A percentile compares a stretch with the other conserved stretches of the same genome.
phyloP scores from a whole-genome alignment of 495 filamentous ascomycete genomes.

The Choiromyces venosus region DNA sequence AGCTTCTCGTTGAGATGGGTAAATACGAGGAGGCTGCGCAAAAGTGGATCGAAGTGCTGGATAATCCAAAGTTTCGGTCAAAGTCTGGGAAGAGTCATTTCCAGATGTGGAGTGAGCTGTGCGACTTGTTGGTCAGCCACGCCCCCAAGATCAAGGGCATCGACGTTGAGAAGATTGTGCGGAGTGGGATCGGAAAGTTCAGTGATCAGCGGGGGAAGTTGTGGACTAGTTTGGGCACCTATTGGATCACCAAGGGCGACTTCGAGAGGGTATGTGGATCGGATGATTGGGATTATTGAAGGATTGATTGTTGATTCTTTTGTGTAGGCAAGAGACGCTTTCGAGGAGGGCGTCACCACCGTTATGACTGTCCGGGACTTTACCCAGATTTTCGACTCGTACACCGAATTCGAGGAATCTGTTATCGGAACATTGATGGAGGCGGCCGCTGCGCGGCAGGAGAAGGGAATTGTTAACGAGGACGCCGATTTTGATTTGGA shows the following conservation, averaged over 20 bases:
- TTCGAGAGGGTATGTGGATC: slow-evolving; percentile 59
- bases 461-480: slow-evolving; percentile 74
- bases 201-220: slow-evolving; percentile 91
- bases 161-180: slow-evolving; percentile 87
- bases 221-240: slow-evolving; percentile 94
- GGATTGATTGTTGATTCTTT: slow-evolving; percentile 15
- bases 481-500: slow-evolving; percentile 93
- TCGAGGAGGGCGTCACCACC: slow-evolving; percentile 94
- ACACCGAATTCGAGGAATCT: slow-evolving; percentile 94
- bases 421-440: slow-evolving; percentile 90
- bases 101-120: slow-evolving; percentile 96
- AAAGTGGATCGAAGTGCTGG: slow-evolving; percentile 87
- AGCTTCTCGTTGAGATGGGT: slow-evolving; percentile 72
- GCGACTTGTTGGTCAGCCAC: slow-evolving; percentile 89
- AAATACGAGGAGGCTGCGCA: slow-evolving; percentile 89
- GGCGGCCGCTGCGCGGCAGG: slow-evolving; percentile 69
- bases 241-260: slow-evolving; percentile 89
- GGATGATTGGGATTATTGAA: not conserved
- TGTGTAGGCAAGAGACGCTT: slow-evolving; percentile 72
- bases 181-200: slow-evolving; percentile 88
- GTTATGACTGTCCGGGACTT: slow-evolving; percentile 99
- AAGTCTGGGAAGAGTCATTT: slow-evolving; percentile 92
- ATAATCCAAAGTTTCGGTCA: slow-evolving; percentile 85
- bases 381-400: slow-evolving; percentile 91
- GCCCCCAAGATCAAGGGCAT: slow-evolving; percentile 83